Evolutionary conservation across 176 grass and related monocot genomes (phyloP).

Genomic region (Zizania latifolia): DNA sequence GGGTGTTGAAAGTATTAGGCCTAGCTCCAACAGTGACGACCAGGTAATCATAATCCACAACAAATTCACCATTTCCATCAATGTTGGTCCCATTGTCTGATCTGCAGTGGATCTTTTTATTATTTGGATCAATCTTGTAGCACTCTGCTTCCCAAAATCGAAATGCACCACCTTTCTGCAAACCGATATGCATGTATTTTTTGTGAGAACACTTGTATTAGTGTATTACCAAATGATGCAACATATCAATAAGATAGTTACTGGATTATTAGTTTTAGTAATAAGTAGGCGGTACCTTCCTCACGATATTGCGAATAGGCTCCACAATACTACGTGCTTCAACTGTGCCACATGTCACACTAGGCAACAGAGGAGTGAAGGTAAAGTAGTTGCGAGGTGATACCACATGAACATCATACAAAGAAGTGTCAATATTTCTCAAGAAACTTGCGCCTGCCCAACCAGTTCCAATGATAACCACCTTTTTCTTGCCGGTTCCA

Average conservation of each 20-base stretch:
- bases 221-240: constrained; percentile 14
- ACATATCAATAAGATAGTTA: background rate
- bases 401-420: constrained; percentile 90
- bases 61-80: constrained; percentile 71
- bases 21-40: constrained; percentile 77
- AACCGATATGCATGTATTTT: constrained; percentile 4
- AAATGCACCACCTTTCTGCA: constrained; percentile 64
- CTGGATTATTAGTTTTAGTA: background rate
- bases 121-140: constrained; percentile 77
- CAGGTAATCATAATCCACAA: constrained; percentile 83
- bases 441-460: constrained; percentile 87
- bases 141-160: constrained; percentile 92
- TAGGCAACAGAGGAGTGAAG: constrained; percentile 89
- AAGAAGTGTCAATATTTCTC: constrained; percentile 77
- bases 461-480: constrained; percentile 85
- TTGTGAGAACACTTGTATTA: background rate
- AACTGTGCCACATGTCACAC: constrained; percentile 90
- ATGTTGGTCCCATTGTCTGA: constrained; percentile 63
- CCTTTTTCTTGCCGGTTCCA: constrained; percentile 61
- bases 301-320: constrained; percentile 79
- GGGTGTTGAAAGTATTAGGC: constrained; percentile 89
- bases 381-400: constrained; percentile 96
- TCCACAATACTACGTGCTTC: constrained; percentile 93
- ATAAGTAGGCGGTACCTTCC: constrained; percentile 47
- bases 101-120: constrained; percentile 68